Conservation (phyloP, 73 alveolate species). For the Paramecium octaurelia region DNA sequence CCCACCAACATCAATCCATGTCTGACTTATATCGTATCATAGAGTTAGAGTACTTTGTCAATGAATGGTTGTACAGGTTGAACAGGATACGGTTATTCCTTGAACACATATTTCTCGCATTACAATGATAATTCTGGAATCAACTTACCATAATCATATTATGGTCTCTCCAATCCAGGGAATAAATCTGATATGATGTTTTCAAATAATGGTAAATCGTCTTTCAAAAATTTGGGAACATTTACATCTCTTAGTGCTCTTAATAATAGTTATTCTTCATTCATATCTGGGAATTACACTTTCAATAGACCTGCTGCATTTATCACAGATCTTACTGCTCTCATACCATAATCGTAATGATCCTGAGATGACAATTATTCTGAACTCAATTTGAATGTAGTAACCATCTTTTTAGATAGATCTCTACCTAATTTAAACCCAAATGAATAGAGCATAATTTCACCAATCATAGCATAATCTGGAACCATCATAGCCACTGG, state of each 20-base stretch:
- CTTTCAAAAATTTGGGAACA: conserved; percentile 97
- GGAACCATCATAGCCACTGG: conserved; percentile 75
- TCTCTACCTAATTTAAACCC: conserved; percentile 64
- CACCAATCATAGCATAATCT: conserved; percentile 65
- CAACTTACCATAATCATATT: conserved; percentile 88
- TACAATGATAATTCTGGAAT: conserved; percentile 40
- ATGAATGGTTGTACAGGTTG: conserved; percentile 90
- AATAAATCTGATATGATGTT: conserved; percentile 98
- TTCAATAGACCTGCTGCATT: conserved; percentile 99
- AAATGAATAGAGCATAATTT: conserved; percentile 61
- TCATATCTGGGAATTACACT: conserved; percentile 85
- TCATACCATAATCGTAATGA: conserved; percentile 99
- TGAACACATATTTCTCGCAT: conserved; percentile 12
- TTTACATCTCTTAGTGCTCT: conserved; percentile 97
- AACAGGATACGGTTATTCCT: conserved; percentile 30
- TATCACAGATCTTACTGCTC: conserved; percentile 98
- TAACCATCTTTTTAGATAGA: conserved; percentile 63
- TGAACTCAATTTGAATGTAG: conserved; percentile 82
- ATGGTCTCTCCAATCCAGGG: conserved; percentile 98
- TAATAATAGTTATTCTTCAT: conserved; percentile 86
- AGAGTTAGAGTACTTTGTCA: conserved; percentile 94
- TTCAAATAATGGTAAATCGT: conserved; percentile 97
- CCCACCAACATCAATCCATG: conserved; percentile 99
- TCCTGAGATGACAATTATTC: conserved; percentile 96
- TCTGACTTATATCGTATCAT: conserved; percentile 98